Evolutionary conservation across 768 basidiomycete genomes (phyloP).

Genomic region (Psilocybe tampanensis): DNA sequence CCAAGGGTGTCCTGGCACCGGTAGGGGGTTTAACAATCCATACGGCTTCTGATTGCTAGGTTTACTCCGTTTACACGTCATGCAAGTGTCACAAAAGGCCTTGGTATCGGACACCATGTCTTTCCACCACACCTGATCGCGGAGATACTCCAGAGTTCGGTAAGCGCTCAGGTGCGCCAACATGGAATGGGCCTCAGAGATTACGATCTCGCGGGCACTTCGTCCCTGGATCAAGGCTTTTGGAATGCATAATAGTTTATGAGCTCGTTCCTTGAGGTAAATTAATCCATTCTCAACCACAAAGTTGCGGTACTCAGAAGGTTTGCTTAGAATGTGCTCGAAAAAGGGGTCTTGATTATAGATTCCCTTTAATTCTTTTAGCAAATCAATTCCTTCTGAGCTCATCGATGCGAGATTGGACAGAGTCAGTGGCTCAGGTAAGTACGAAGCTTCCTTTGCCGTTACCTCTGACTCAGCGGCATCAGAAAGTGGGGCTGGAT

Average conservation of each 20-base stretch:
- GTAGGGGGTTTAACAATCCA: conserved; percentile 26
- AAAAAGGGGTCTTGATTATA: conserved; percentile 21
- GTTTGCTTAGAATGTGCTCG: conserved; percentile 14
- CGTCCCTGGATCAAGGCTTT: conserved; percentile 17
- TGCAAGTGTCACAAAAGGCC: conserved; percentile 30
- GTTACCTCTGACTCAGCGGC: not conserved
- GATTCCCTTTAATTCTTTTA: conserved; percentile 3
- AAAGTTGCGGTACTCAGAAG: conserved; percentile 22
- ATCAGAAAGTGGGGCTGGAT: no score
- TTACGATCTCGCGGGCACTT: conserved; percentile 29
- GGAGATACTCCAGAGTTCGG: conserved; percentile 34
- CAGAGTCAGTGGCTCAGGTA: not conserved
- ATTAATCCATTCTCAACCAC: conserved; percentile 17
- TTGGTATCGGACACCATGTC: conserved; percentile 28
- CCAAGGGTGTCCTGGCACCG: conserved; percentile 28
- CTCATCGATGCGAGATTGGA: not conserved
- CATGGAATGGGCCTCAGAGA: conserved; percentile 37
- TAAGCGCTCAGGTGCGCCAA: conserved; percentile 37
- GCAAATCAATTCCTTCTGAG: conserved; percentile 1
- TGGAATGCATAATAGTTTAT: conserved; percentile 24
- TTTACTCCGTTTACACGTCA: conserved; percentile 21
- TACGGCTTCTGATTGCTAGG: conserved; percentile 26
- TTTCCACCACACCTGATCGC: conserved; percentile 44
- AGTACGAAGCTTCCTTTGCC: not conserved
- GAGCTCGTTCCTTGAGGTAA: conserved; percentile 9